phyloP scores from a whole-genome alignment of 1,284 basidiomycete genomes.

The Meripilus lineatus region DNA sequence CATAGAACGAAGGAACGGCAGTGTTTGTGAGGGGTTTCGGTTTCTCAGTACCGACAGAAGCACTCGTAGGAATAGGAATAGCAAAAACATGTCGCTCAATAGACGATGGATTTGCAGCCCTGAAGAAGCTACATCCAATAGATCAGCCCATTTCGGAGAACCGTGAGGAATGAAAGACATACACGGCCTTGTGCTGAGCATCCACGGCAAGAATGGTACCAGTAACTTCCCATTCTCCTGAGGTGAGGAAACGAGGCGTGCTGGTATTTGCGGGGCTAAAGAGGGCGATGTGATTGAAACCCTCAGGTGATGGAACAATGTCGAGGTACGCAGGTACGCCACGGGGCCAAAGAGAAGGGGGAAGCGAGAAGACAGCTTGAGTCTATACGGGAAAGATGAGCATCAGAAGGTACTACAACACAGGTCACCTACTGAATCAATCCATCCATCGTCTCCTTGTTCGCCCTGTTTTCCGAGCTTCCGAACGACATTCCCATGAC shows the following conservation, averaged over 20 bases:
- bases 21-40: constrained; percentile 68
- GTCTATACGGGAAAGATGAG: constrained; percentile 30
- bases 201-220: constrained; percentile 73
- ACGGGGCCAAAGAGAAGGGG: constrained; percentile 36
- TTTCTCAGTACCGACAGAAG: constrained; percentile 25
- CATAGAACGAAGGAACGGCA: constrained; percentile 57
- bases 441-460: constrained; percentile 90
- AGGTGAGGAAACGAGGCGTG: constrained; percentile 78
- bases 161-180: constrained; percentile 27
- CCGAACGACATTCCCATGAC: constrained; percentile 59
- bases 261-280: constrained; percentile 72
- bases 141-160: not conserved
- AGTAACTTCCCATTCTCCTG: constrained; percentile 88
- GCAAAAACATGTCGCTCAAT: constrained; percentile 84
- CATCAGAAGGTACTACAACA: constrained; percentile 4
- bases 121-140: constrained; percentile 66
- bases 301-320: constrained; percentile 73
- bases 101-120: constrained; percentile 79
- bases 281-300: constrained; percentile 87
- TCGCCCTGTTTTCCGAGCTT: constrained; percentile 77
- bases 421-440: constrained; percentile 59
- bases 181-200: constrained; percentile 65
- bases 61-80: constrained; percentile 52
- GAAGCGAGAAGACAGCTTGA: constrained; percentile 59
- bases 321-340: constrained; percentile 75